Conservation (phyloP, 1,284 basidiomycete genomes). For the Termitomyces sp. region DNA sequence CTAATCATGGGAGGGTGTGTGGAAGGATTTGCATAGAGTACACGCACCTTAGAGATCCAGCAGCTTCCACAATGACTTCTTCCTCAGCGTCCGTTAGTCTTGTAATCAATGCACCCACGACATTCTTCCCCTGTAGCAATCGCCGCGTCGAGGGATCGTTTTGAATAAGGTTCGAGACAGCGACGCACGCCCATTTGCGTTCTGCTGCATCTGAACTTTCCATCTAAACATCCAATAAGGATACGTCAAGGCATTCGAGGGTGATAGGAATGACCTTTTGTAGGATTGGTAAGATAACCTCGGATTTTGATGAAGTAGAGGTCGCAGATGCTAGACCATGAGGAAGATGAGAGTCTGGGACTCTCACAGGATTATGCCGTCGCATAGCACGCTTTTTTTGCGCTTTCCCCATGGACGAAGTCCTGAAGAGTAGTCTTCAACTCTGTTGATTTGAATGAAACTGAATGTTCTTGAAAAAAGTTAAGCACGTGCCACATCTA, state of each 20-base stretch:
- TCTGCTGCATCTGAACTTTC: slow-evolving; percentile 71
- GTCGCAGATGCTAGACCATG: slow-evolving; percentile 69
- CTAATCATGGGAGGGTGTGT: slow-evolving; percentile 2
- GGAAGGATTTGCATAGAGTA: background rate
- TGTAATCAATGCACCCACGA: slow-evolving; percentile 82
- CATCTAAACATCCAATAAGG: slow-evolving; percentile 43
- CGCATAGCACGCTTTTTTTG: slow-evolving; percentile 79
- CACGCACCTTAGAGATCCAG: slow-evolving; percentile 71
- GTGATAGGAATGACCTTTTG: slow-evolving; percentile 58
- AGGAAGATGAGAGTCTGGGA: slow-evolving; percentile 85
- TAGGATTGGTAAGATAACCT: slow-evolving; percentile 79
- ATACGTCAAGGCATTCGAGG: background rate
- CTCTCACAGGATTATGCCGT: slow-evolving; percentile 86
- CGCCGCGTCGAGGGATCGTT: slow-evolving; percentile 82
- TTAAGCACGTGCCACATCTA: slow-evolving; percentile 15
- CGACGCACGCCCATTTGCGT: slow-evolving; percentile 90
- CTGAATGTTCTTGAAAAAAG: slow-evolving; percentile 7
- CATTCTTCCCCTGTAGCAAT: slow-evolving; percentile 84
- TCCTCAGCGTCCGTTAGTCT: slow-evolving; percentile 81
- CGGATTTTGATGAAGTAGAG: slow-evolving; percentile 66
- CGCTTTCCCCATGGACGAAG: slow-evolving; percentile 74
- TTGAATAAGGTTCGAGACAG: slow-evolving; percentile 86
- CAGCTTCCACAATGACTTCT: slow-evolving; percentile 82
- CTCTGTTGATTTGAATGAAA: background rate
- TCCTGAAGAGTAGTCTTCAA: background rate